These are phyloP conservation scores for Leccinum boreale DNA, from an alignment of 768 basidiomycete genomes.

Conservation along the genomic window DNA sequence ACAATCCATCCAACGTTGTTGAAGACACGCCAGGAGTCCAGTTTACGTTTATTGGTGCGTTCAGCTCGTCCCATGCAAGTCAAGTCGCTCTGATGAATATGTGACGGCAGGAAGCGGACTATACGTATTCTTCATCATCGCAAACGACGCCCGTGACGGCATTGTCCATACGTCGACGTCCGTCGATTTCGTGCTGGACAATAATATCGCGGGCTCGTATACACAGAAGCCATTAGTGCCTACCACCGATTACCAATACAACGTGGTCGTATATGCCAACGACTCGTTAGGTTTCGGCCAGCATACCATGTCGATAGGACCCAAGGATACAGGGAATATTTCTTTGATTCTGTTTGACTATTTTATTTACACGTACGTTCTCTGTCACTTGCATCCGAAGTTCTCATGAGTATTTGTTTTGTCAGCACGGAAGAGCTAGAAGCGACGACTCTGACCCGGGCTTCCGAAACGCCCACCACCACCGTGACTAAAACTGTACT, in stretches of 20 bases:
- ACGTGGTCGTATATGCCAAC: slow-evolving; percentile 16
- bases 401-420: neutral
- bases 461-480: neutral
- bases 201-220: neutral
- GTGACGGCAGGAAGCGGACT: slow-evolving; percentile 8
- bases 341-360: slow-evolving; percentile 19
- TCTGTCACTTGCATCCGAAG: neutral
- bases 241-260: slow-evolving; percentile 9
- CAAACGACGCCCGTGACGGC: neutral
- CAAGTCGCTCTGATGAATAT: neutral
- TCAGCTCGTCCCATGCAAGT: neutral
- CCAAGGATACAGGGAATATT: neutral
- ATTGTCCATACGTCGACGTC: neutral
- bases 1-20: neutral
- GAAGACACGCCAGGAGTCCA: neutral
- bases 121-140: slow-evolving; percentile 19
- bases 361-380: slow-evolving; percentile 18
- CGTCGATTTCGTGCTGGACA: slow-evolving; percentile 9
- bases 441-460: neutral
- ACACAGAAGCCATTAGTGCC: neutral
- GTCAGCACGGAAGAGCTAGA: neutral
- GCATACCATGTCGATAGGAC: slow-evolving; percentile 9
- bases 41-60: slow-evolving; percentile 12
- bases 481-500: no score
- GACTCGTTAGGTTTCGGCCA: slow-evolving; percentile 3